phyloP scores from a whole-genome alignment of 306 rosid species.

The Prinsepia uniflora region DNA sequence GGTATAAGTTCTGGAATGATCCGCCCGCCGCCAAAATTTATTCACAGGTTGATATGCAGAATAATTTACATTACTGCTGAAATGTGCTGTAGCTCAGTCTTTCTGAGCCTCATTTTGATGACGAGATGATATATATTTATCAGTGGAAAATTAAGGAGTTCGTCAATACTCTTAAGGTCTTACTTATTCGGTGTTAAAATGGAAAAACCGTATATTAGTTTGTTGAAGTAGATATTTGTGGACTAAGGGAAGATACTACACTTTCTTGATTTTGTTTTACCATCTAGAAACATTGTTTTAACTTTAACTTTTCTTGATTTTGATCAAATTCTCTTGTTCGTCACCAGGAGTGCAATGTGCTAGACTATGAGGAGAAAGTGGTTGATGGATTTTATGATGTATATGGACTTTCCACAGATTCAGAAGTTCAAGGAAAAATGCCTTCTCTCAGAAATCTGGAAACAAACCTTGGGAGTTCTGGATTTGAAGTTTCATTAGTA shows the following conservation, averaged over 20 bases:
- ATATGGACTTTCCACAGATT: slow-evolving; percentile 54
- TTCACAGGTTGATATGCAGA: neutral
- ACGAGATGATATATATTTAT: neutral
- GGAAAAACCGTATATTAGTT: neutral
- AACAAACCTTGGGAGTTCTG: slow-evolving; percentile 57
- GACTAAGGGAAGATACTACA: neutral
- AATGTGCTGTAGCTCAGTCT: neutral
- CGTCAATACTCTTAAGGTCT: too few relatives aligned
- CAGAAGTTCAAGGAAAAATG: slow-evolving; percentile 84
- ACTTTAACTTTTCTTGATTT: slow-evolving; percentile 26
- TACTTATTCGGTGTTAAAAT: neutral
- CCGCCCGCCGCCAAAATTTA: neutral
- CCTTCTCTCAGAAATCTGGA: slow-evolving; percentile 78
- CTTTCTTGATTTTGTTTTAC: slow-evolving; percentile 3
- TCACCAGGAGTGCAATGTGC: slow-evolving; percentile 77
- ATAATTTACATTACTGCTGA: neutral
- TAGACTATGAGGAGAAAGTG: slow-evolving; percentile 88
- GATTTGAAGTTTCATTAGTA: slow-evolving; percentile 80
- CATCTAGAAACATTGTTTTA: neutral
- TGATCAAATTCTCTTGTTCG: slow-evolving; percentile 21
- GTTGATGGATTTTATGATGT: slow-evolving; percentile 93
- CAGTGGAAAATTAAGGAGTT: neutral
- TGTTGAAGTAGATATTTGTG: neutral
- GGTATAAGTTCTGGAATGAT: neutral
- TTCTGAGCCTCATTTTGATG: neutral